A percentile compares a stretch with the other conserved stretches of the same genome.
Evolutionary conservation across 192 early-diverging fungal species (phyloP).

Genomic region (Rhizoclosmatium globosum): DNA sequence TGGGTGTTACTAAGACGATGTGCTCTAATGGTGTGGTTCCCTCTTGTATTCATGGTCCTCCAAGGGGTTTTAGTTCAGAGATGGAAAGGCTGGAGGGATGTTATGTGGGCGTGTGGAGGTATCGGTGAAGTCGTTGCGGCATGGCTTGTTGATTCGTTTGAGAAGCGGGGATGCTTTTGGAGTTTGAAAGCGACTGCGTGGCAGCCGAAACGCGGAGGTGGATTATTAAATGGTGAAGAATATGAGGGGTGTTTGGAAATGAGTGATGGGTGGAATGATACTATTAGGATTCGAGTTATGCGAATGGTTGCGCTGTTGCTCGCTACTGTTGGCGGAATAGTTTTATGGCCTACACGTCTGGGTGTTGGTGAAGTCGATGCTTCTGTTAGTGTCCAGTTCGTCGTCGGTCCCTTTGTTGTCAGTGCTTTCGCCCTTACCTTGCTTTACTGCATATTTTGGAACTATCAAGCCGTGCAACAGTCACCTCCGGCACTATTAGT

Average conservation of each 20-base stretch:
- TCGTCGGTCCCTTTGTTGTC: slow-evolving; percentile 8
- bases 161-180: not conserved
- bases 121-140: slow-evolving; percentile 11
- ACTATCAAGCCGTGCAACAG: not conserved
- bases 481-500: not conserved
- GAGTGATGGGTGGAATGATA: not conserved
- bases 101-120: slow-evolving; percentile 7
- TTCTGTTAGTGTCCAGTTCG: slow-evolving; percentile 3
- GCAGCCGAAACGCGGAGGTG: not conserved
- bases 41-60: slow-evolving; percentile 15
- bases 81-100: slow-evolving; percentile 29
- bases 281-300: slow-evolving; percentile 4
- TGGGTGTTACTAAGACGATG: slow-evolving; percentile 5
- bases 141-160: slow-evolving; percentile 9
- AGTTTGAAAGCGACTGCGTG: not conserved
- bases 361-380: slow-evolving; percentile 13
- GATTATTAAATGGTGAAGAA: not conserved
- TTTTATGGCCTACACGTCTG: not conserved
- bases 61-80: not conserved
- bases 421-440: not conserved
- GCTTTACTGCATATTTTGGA: slow-evolving; percentile 13
- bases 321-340: not conserved
- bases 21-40: slow-evolving; percentile 12
- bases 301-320: slow-evolving; percentile 7
- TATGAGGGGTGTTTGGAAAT: not conserved